Evolutionary conservation across 495 filamentous ascomycete species (phyloP).

Genomic region (Rostrohypoxylon terebratum): DNA sequence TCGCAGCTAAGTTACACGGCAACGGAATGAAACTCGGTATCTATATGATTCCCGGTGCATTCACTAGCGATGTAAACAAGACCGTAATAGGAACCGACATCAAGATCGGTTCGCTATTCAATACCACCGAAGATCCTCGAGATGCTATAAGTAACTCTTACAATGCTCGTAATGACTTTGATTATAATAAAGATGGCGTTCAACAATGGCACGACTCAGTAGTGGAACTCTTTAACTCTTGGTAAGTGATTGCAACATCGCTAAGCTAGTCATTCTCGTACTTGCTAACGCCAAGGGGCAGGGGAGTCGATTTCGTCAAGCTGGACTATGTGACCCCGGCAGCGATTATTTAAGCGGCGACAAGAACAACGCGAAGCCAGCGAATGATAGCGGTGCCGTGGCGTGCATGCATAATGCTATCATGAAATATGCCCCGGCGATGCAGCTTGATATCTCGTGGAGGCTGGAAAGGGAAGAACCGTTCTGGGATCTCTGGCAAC

Average conservation of each 20-base stretch:
- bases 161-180: conserved; percentile 44
- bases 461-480: conserved; percentile 1
- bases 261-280: background rate
- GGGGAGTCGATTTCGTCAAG: background rate
- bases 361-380: background rate
- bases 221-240: conserved; percentile 43
- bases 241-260: conserved; percentile 22
- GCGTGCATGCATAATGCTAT: conserved; percentile 10
- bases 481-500: conserved; percentile 12
- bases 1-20: conserved; percentile 36
- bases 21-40: conserved; percentile 47
- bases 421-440: background rate
- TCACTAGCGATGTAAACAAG: conserved; percentile 39
- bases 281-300: conserved; percentile 3
- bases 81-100: conserved; percentile 47
- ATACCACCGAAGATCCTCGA: conserved; percentile 1
- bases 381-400: background rate
- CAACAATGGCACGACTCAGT: conserved; percentile 52
- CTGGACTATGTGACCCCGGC: conserved; percentile 8
- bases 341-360: background rate
- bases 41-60: conserved; percentile 48
- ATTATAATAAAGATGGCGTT: conserved; percentile 42
- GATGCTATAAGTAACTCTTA: conserved; percentile 37
- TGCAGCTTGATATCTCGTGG: conserved; percentile 2
- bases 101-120: conserved; percentile 42